Evolutionary conservation across 306 rosid species (phyloP).

Genomic region (Cucumis hystrix): DNA sequence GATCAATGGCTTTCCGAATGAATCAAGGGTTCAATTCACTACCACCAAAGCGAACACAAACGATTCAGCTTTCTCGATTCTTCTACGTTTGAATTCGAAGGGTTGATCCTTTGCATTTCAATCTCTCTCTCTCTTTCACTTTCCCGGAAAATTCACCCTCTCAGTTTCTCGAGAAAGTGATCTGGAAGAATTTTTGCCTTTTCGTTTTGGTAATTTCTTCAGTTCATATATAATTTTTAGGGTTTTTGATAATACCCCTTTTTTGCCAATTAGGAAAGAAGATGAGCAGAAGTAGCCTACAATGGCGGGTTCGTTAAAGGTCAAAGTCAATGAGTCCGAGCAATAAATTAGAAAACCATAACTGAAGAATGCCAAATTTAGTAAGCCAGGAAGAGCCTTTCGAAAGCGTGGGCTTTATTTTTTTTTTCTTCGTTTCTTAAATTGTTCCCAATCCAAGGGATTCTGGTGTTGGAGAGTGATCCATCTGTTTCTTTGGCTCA

Average conservation of each 20-base stretch:
- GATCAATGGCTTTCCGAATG: not conserved
- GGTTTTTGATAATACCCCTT: constrained; percentile 12
- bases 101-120: not conserved
- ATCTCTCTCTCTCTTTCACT: not conserved
- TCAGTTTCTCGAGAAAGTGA: not conserved
- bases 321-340: constrained; percentile 65
- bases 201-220: not conserved
- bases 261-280: constrained; percentile 18
- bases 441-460: constrained; percentile 32
- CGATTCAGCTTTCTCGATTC: not conserved
- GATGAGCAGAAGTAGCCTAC: constrained; percentile 54
- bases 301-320: constrained; percentile 63
- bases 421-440: constrained; percentile 4
- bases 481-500: constrained; percentile 27
- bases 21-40: not conserved
- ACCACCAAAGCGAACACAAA: not conserved
- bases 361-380: constrained; percentile 31
- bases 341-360: constrained; percentile 40
- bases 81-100: not conserved
- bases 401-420: constrained; percentile 9
- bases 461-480: constrained; percentile 14
- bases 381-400: constrained; percentile 27
- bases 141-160: not conserved
- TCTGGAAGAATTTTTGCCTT: not conserved
- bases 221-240: not conserved